Percentiles rank a stretch among this genome's conserved stretches.
Evolutionary conservation across 2,329 filamentous ascomycete species (phyloP).

Genomic region (Ophiocordyceps unilateralis): DNA sequence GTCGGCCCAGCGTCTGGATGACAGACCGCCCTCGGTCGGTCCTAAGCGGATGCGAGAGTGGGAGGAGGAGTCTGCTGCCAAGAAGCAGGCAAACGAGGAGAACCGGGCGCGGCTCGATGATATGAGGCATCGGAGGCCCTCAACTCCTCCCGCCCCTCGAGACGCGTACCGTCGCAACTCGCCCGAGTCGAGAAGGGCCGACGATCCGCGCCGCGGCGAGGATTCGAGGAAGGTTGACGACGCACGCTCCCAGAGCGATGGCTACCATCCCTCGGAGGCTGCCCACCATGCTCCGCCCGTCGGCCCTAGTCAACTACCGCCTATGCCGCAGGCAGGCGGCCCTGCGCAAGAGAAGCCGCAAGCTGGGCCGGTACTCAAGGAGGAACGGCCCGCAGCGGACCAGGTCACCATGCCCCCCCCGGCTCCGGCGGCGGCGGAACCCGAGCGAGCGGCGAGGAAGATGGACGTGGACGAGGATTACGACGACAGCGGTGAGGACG

Average conservation of each 20-base stretch:
- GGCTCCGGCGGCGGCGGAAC: constrained; percentile 45
- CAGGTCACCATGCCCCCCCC: constrained; percentile 26
- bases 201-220: constrained; percentile 44
- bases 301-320: constrained; percentile 35
- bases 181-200: constrained; percentile 49
- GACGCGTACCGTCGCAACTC: constrained; percentile 62
- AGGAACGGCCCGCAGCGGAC: constrained; percentile 36
- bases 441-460: constrained; percentile 68
- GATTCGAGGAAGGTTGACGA: constrained; percentile 37
- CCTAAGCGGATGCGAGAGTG: constrained; percentile 82
- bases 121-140: constrained; percentile 59
- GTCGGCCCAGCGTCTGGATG: constrained; percentile 40
- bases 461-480: constrained; percentile 98
- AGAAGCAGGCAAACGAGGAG: constrained; percentile 83
- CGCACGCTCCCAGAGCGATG: constrained; percentile 55
- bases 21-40: constrained; percentile 63
- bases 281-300: constrained; percentile 54
- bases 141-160: constrained; percentile 44
- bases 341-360: constrained; percentile 30
- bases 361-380: constrained; percentile 24
- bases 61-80: constrained; percentile 65
- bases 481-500: constrained; percentile 83
- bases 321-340: constrained; percentile 43
- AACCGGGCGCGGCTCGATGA: constrained; percentile 76
- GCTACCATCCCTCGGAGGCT: constrained; percentile 82